Evolutionary conservation across 345 rosid species (phyloP), one percentile per base, ranked within the genome.

Genomic region (Arabidopsis arenosa): DNA sequence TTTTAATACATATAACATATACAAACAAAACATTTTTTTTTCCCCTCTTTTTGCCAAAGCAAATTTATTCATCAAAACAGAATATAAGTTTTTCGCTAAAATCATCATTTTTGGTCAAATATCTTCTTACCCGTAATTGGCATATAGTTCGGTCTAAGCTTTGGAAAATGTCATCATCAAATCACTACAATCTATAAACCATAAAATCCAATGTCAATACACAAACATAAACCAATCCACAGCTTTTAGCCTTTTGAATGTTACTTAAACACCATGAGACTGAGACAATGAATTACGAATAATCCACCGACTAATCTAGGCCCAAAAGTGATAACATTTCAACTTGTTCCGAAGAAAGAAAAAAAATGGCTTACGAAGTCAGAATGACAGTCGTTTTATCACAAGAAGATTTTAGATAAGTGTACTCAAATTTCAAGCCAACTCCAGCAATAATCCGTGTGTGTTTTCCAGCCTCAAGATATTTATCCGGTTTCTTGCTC

Each of bases 401-500:
- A 52, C 40, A 59, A 52, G 33, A 9, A 23, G 37, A 14, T 18
- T 41, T 35, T 36, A 23, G 18, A 13, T 1, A 7, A n/a, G 64
- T 2, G 11, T 45, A 9, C 4, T 23, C 10, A 33, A 18, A 55
- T 4, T 2, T 15, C 32, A 58, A 51, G 32, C 32, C 32, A 7
- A 7, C 17, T 5, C 13, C 41, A 47, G 39, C 13, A 36, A 5
- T 1, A 47, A 60, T 28, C 49, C 23, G 0, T 10, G 33, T 35
- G 49, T 14, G 21, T 39, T 12, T 32, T 53, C 11, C 12, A 26
- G 47, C 23, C n/a, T 45, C 11, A 0, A 23, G 71, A 47, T 35
- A 10, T 12, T 58, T 51, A 80, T 6, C 85, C 86, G 18, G 97
- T 89, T 86, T 92, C 99, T 79, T 92, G 97, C 83, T 92, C 99